Percentiles rank a stretch among this genome's conserved stretches.
phyloP scores from a whole-genome alignment of 768 basidiomycete species.

The Lactarius evosmus region DNA sequence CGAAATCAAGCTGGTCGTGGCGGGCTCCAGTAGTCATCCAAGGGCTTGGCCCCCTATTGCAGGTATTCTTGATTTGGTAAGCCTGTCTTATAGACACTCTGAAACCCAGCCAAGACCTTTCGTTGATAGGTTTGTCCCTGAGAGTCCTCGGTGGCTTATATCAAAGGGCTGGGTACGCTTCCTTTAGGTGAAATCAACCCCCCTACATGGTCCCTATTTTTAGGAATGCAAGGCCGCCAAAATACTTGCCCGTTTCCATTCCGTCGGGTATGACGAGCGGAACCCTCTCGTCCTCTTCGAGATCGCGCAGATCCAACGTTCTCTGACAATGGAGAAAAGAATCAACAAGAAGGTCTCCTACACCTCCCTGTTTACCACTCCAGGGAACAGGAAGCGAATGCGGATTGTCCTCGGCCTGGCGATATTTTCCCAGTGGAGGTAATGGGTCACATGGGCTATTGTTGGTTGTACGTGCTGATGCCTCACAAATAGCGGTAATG shows the following conservation, averaged over 20 bases:
- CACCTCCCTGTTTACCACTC: slow-evolving; percentile 52
- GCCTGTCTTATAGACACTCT: slow-evolving; percentile 12
- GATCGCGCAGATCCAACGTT: slow-evolving; percentile 68
- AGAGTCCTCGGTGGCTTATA: slow-evolving; percentile 65
- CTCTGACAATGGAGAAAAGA: slow-evolving; percentile 60
- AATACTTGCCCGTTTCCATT: slow-evolving; percentile 71
- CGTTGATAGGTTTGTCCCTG: slow-evolving; percentile 54
- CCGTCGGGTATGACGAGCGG: slow-evolving; percentile 53
- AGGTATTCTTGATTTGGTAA: slow-evolving; percentile 53
- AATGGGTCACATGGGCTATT: slow-evolving; percentile 17
- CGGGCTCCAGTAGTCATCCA: slow-evolving; percentile 64
- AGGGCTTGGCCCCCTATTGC: slow-evolving; percentile 53
- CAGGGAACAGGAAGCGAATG: slow-evolving; percentile 69
- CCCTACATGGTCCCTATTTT: neutral
- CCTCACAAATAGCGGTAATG: slow-evolving; percentile 51
- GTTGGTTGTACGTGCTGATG: neutral
- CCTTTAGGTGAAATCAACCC: neutral
- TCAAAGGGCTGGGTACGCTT: slow-evolving; percentile 52
- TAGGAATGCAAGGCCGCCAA: slow-evolving; percentile 56
- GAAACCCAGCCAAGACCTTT: neutral
- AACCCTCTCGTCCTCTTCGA: slow-evolving; percentile 53
- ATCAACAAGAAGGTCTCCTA: slow-evolving; percentile 49
- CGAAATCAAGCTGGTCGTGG: slow-evolving; percentile 54
- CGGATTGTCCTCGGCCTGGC: slow-evolving; percentile 63
- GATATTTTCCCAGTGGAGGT: slow-evolving; percentile 76